Conservation (phyloP, 768 basidiomycete genomes). For the Russula compacta region DNA sequence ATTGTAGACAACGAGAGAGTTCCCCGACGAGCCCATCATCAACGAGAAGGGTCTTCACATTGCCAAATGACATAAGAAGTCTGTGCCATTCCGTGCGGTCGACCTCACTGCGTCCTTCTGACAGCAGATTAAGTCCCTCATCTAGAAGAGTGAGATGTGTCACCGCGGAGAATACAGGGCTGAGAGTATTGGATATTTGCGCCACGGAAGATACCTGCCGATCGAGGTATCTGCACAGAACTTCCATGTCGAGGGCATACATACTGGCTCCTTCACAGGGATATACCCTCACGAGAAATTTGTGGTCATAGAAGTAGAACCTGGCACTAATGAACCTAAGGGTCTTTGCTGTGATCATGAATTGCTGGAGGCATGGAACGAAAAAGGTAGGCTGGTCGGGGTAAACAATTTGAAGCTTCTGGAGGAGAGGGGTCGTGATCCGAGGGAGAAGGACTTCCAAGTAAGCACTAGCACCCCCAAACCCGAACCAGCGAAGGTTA, state of each 20-base stretch:
- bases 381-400: neutral
- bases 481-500: neutral
- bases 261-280: too few relatives aligned
- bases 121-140: neutral
- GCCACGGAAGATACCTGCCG: neutral
- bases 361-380: neutral
- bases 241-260: neutral
- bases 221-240: neutral
- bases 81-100: neutral
- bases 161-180: neutral
- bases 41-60: neutral
- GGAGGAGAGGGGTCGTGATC: neutral
- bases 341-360: neutral
- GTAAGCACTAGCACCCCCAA: neutral
- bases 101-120: neutral
- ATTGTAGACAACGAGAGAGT: neutral
- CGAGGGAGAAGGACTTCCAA: neutral
- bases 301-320: neutral
- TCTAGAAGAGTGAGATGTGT: neutral
- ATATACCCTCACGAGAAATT: neutral
- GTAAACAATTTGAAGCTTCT: neutral
- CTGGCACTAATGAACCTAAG: neutral
- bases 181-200: neutral
- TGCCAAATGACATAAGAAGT: neutral
- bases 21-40: neutral